Conservation (phyloP, 768 basidiomycete genomes). For the Podaxis mareebaensis region DNA sequence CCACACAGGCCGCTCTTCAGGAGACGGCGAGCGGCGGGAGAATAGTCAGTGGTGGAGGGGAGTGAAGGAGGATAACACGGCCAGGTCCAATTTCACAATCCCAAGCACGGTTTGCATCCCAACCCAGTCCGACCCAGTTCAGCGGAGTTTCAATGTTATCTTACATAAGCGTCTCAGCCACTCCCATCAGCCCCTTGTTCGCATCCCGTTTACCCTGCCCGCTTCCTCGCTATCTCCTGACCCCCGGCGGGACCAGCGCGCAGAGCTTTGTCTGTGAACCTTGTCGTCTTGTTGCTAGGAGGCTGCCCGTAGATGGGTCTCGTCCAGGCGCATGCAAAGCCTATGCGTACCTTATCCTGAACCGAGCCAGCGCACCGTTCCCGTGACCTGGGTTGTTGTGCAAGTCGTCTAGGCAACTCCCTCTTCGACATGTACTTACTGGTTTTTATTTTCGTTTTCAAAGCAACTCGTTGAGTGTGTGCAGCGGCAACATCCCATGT, state of each 20-base stretch:
- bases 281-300: not conserved
- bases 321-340: not conserved
- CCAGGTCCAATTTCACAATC: not conserved
- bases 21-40: conserved; percentile 12
- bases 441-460: not conserved
- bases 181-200: not conserved
- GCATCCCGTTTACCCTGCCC: not conserved
- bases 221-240: not conserved
- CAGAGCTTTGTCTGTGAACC: not conserved
- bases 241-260: not conserved
- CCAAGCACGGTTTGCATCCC: conserved; percentile 5
- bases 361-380: not conserved
- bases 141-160: conserved; percentile 9
- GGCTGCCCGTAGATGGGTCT: not conserved
- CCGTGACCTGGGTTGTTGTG: not conserved
- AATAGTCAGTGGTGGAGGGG: conserved; percentile 8
- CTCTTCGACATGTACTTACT: too few species aligned
- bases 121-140: conserved; percentile 3
- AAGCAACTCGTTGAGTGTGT: not conserved
- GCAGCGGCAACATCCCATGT: not conserved
- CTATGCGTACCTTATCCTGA: not conserved
- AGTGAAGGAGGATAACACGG: conserved; percentile 13
- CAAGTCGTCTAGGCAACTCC: not conserved
- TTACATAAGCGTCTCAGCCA: not conserved
- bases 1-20: conserved; percentile 13